phyloP scores from a whole-genome alignment of 805 yeast species.

The Cyberlindnera meyerae region DNA sequence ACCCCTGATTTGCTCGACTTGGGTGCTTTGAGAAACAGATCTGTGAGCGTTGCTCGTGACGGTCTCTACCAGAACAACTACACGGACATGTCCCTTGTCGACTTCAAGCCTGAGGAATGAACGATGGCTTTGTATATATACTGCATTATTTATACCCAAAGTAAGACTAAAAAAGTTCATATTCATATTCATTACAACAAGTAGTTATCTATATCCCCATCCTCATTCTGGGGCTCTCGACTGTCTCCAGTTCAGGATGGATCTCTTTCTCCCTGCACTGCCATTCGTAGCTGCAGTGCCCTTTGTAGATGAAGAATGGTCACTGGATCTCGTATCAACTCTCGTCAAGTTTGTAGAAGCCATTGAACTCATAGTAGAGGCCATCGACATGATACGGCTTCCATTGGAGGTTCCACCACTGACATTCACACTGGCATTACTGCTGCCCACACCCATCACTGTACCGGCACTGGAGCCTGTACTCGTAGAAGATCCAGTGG shows the following conservation, averaged over 20 bases:
- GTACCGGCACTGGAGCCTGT: slow-evolving; percentile 2
- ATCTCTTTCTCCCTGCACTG: slow-evolving; percentile 24
- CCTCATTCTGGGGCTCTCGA: slow-evolving; percentile 16
- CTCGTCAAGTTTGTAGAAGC: slow-evolving; percentile 17
- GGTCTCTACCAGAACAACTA: slow-evolving; percentile 50
- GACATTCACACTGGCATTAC: neutral
- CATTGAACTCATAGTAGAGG: slow-evolving; percentile 6
- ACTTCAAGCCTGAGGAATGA: slow-evolving; percentile 32
- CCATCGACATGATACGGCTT: slow-evolving; percentile 9
- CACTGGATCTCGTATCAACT: slow-evolving; percentile 27
- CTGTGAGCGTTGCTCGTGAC: slow-evolving; percentile 49
- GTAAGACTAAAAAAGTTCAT: no score
- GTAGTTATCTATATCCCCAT: neutral
- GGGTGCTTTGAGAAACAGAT: slow-evolving; percentile 37
- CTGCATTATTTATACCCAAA: no score
- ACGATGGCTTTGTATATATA: no score
- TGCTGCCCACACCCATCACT: neutral
- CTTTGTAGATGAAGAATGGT: slow-evolving; percentile 20
- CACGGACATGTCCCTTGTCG: slow-evolving; percentile 47
- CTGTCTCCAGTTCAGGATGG: slow-evolving; percentile 32
- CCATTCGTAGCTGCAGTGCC: slow-evolving; percentile 11
- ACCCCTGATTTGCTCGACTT: slow-evolving; percentile 58
- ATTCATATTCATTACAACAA: neutral
- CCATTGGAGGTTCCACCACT: neutral
- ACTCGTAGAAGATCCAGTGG: slow-evolving; percentile 14